Evolutionary conservation across 768 basidiomycete species (phyloP).

Genomic region (Suillus tomentosus): DNA sequence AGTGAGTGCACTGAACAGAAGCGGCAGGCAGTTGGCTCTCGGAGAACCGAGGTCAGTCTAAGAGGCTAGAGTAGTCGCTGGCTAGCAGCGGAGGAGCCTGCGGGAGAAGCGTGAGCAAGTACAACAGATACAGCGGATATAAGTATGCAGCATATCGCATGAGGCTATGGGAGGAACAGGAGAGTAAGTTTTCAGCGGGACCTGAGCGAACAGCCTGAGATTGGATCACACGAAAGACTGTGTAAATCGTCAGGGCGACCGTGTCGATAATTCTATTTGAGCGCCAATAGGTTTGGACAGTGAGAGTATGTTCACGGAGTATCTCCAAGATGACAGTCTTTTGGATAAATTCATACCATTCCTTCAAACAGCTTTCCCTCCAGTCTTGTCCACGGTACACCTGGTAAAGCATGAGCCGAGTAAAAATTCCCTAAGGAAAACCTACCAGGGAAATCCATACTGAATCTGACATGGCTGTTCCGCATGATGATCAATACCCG

Average conservation of each 20-base stretch:
- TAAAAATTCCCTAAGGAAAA: neutral
- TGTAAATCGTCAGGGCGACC: constrained; percentile 35
- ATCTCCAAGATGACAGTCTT: neutral
- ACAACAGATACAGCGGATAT: constrained; percentile 14
- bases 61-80: constrained; percentile 4
- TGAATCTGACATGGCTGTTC: constrained; percentile 6
- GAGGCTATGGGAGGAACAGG: constrained; percentile 23
- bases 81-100: constrained; percentile 8
- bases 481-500: neutral
- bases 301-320: constrained; percentile 16
- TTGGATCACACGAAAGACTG: constrained; percentile 25
- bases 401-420: neutral
- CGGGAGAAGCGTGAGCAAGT: neutral
- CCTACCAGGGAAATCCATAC: neutral
- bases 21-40: neutral
- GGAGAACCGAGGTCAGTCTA: constrained; percentile 4
- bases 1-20: constrained; percentile 2
- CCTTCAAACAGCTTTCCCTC: neutral
- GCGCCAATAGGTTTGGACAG: constrained; percentile 3
- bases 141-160: constrained; percentile 12
- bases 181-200: constrained; percentile 20
- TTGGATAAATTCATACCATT: neutral
- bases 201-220: constrained; percentile 14
- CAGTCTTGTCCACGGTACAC: neutral
- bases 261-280: constrained; percentile 18